These are phyloP conservation scores for Kwoniella dejecticola DNA, from an alignment of 768 basidiomycete species.

Conservation along the genomic window DNA sequence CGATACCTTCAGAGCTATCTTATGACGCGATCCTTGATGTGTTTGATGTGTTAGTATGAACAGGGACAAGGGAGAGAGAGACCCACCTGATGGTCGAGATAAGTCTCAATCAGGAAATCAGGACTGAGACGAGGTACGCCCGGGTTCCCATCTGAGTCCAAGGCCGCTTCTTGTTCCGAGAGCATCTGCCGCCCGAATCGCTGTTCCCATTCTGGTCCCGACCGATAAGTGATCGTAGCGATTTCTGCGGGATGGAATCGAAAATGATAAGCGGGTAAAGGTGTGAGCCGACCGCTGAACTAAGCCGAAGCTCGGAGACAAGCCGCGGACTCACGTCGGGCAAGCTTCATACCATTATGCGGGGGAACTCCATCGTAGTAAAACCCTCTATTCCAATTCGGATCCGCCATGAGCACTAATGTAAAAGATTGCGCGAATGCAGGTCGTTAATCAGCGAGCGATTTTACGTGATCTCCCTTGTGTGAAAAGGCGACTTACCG, in stretches of 20 bases:
- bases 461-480: too few relatives aligned
- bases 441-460: too few relatives aligned
- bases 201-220: constrained; percentile 98
- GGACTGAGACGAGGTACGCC: constrained; percentile 78
- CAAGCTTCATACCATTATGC: constrained; percentile 97
- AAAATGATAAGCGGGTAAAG: too few relatives aligned
- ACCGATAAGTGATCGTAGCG: constrained; percentile 97
- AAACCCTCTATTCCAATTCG: constrained; percentile 98
- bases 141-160: constrained; percentile 35
- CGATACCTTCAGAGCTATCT: too few relatives aligned
- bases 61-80: too few relatives aligned
- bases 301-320: too few relatives aligned
- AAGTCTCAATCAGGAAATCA: constrained; percentile 97
- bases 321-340: constrained; percentile 71
- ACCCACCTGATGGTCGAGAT: constrained; percentile 82
- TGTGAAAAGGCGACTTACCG: too few relatives aligned
- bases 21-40: too few relatives aligned
- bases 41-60: too few relatives aligned
- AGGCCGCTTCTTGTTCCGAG: constrained; percentile 41
- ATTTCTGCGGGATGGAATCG: constrained; percentile 66
- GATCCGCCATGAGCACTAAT: constrained; percentile 97
- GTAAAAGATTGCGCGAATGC: constrained; percentile 10
- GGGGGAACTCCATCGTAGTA: constrained; percentile 96
- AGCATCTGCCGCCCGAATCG: constrained; percentile 76
- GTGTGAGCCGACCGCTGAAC: too few relatives aligned